These are phyloP conservation scores for Myxozyma sirexii DNA, from an alignment of 805 yeast species.

Conservation along the genomic window DNA sequence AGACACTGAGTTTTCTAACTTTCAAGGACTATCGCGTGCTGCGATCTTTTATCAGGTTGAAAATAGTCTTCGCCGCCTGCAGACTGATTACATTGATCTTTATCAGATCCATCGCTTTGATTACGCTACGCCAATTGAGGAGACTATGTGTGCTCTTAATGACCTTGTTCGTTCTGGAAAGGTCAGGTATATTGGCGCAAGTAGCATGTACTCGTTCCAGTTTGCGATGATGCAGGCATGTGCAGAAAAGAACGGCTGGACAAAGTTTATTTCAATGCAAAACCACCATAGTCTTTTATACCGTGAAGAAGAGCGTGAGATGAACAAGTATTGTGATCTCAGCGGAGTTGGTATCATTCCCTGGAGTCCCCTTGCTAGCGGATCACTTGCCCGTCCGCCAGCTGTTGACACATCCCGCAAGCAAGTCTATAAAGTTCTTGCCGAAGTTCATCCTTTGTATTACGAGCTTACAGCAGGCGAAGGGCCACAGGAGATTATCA, in stretches of 20 bases:
- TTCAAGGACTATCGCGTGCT: constrained; percentile 46
- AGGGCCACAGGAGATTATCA: background rate
- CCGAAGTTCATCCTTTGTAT: background rate
- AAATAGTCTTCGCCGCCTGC: constrained; percentile 47
- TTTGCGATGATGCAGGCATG: constrained; percentile 53
- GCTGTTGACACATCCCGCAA: background rate
- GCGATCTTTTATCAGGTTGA: constrained; percentile 52
- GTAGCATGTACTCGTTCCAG: constrained; percentile 58
- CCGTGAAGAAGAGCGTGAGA: constrained; percentile 66
- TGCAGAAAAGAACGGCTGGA: constrained; percentile 61
- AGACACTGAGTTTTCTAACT: background rate
- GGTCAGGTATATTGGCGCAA: constrained; percentile 63
- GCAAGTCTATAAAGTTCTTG: background rate
- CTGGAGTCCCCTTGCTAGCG: constrained; percentile 61
- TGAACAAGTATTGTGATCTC: constrained; percentile 56
- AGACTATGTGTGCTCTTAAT: constrained; percentile 59
- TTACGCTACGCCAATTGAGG: constrained; percentile 51
- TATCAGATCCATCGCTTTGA: constrained; percentile 62
- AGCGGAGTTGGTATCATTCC: constrained; percentile 61
- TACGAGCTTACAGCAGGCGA: background rate
- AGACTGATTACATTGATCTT: constrained; percentile 52
- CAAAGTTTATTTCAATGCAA: constrained; percentile 62
- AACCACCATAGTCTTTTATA: constrained; percentile 56
- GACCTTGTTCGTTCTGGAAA: constrained; percentile 52
- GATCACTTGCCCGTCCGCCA: constrained; percentile 55